Base-by-base conservation (phyloP, 805 yeast species). In the Wickerhamomyces hampshirensis region DNA sequence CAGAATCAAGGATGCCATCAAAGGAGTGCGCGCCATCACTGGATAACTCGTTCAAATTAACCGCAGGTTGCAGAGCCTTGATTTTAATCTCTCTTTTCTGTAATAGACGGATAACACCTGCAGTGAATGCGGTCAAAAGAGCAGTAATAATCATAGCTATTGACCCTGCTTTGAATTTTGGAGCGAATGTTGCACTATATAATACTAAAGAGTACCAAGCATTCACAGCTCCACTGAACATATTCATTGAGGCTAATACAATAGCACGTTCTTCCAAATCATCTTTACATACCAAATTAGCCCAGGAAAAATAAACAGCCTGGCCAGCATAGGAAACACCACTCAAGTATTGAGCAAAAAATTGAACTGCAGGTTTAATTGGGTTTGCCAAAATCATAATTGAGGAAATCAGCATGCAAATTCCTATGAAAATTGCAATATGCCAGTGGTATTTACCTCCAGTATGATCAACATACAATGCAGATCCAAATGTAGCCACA, bases 181-280 rank as follows among this genome's bases (percentile, higher is more conserved):
- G 82, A 1, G 66, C 80, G 28, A 67, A 64, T 5, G 66, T 56
- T 2, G 81, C 80, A 18, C 68, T 56, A 44, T 64, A 77, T 47
- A 77, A 74, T 3, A 77, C 33, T 13, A 77, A 40, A 1, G 75
- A 65, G 80, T 81, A 76, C 82, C 82, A 77, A 2, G 81, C 79
- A 51, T 75, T 77, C 7, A 76, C 75, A 2, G 80, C 77, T 47
- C 73, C 70, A 19, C 77, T 69, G 53, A 75, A 74, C 79, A 75
- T 75, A 53, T 76, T 76, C 81, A 77, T 76, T 0, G 80, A 74
- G 0, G 80, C 84, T 33, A 79, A 59, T 1, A 77, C 80, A 31
- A 79, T 62, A 0, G 84, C 81, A 49, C 84, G 65, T 48, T 75
- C 81, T 59, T 79, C 77, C 18, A 74, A 53, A 53, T 80, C 85